Base-by-base conservation (phyloP, 441 rosid genomes). In the Brassica balearica region DNA sequence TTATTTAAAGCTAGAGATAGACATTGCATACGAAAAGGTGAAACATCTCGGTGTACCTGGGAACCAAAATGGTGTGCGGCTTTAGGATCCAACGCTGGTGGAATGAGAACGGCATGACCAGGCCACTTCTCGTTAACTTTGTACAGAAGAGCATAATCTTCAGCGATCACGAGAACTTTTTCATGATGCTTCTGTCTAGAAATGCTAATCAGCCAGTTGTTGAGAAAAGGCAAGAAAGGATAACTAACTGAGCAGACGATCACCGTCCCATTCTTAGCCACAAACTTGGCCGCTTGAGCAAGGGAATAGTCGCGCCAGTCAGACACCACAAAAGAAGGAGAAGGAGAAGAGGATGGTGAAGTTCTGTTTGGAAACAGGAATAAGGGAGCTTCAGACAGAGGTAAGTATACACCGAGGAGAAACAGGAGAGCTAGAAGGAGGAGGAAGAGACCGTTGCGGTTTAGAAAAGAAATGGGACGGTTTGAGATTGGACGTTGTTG, bases 61-160 rank as follows among this genome's bases (percentile, higher is more conserved):
- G 67, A 63, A 63, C 67, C 67, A 63, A 29, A 63, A n/a, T 63
- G 36, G 67, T 63, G 67, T 63, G 67, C 67, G 12, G 67, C 10
- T 29, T 63, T 9, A 29, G 67, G 67, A 63, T 63, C 67, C 67
- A 63, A 63, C 1, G 67, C 67, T 63, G 67, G 67, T 14, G 67
- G 67, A 63, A 63, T 27, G 41, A 63, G 67, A 29, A 63, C 67
- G 22, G 67, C 67, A 29, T 63, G 67, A 14, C 67, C 67, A 29
- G 67, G 67, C 67, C 67, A 63, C 41, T 29, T 63, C 67, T 63
- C 67, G 67, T 63, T 63, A 5, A 63, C 67, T 63, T 63, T 63
- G 67, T 63, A 63, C 2, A 63, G 43, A n/a, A 14, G 36, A 29
- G 43, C 67, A 38, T 63, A 63, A 63, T 63, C 67, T 63, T 63